Evolutionary conservation across 1,284 basidiomycete species (phyloP), one percentile per base, ranked within the genome.

Genomic region (Puccinia hordei): DNA sequence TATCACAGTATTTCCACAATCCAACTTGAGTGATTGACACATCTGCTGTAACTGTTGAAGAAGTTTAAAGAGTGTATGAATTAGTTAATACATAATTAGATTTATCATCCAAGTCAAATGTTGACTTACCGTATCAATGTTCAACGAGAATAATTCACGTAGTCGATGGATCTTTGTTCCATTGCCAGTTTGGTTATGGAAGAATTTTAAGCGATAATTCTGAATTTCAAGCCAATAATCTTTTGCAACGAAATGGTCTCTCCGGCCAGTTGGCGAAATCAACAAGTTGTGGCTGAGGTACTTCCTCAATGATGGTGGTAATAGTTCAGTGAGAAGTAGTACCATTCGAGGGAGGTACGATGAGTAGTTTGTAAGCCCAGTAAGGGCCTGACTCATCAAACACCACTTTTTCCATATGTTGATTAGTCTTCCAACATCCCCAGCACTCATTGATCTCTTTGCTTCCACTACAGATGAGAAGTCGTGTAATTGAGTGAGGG

Each of bases 151-250:
- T 1, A 59, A 24, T 15, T 73, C 72, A 22, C 53, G 55, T 10
- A 73, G 41, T 19, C 72, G 30, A 12, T 73, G n/a, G 53, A 73
- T 73, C 4, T 73, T 44, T 13, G 72, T 73, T 15, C 72, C 72
- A 24, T 41, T 55, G 4, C 57, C 73, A 22, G 38, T 41, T n/a
- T 61, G 55, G 41, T 75, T 41, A n/a, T 27, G 59, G 24, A 73
- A 57, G 22, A 59, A 59, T n/a, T 73, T 73, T 17, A 73, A 44
- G 51, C 72, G 59, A 33, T 33, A 73, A 33, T 73, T 73, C 33
- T 59, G 72, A 30, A 57, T 13, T 27, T 73, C 53, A 9, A 73
- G 38, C 12, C 10, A 73, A n/a, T 57, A 59, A 24, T 73, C 72
- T n/a, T 27, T n/a, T n/a, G n/a, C n/a, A n/a, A n/a, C n/a, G n/a